These are phyloP conservation scores for Eucalyptus albens DNA, from an alignment of 345 rosid genomes.

Conservation along the genomic window DNA sequence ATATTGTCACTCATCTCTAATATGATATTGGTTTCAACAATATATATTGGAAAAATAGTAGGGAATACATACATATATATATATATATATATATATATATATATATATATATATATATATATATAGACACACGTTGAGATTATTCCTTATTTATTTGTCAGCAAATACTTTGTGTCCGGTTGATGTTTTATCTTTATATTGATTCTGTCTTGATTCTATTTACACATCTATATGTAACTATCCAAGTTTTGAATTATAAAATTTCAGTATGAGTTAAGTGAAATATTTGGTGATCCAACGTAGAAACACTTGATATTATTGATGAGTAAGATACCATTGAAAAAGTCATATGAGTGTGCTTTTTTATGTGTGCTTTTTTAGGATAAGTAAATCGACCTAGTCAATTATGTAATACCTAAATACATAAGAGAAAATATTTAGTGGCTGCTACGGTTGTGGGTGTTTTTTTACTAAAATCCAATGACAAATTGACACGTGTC, in stretches of 20 bases:
- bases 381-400: neutral
- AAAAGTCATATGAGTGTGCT: neutral
- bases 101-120: too few species aligned
- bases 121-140: neutral
- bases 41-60: too few species aligned
- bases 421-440: too few species aligned
- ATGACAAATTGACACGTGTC: neutral
- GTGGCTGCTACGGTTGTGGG: neutral
- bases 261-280: neutral
- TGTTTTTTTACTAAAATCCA: neutral
- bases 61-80: too few species aligned
- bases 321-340: neutral
- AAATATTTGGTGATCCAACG: too few species aligned
- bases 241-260: too few species aligned
- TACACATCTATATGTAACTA: neutral
- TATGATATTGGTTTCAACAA: neutral
- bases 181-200: neutral
- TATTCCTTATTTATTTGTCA: neutral
- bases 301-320: too few species aligned
- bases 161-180: neutral
- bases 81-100: too few species aligned
- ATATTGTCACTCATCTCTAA: neutral
- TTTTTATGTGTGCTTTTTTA: neutral
- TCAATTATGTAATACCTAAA: too few species aligned
- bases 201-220: accelerated